These are phyloP conservation scores for Solanum bulbocastanum DNA, from an alignment of 257 asterid species.

Conservation along the genomic window DNA sequence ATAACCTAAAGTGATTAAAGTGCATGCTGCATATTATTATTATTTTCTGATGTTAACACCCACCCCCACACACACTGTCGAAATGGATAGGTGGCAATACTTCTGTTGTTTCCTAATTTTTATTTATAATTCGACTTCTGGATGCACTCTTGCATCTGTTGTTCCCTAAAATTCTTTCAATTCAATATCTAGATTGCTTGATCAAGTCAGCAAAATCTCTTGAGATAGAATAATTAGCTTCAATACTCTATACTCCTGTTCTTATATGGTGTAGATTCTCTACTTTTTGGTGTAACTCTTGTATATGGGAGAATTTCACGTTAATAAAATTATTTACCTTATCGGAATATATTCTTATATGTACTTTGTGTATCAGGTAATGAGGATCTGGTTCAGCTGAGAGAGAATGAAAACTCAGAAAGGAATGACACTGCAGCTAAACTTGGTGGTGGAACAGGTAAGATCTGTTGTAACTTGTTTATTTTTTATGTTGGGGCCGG, in stretches of 20 bases:
- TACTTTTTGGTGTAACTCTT: not conserved
- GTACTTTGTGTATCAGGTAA: constrained; percentile 15
- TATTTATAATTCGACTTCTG: not conserved
- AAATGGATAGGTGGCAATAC: not conserved
- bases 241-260: not conserved
- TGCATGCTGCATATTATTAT: not conserved
- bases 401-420: constrained; percentile 6
- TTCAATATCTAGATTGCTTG: not conserved
- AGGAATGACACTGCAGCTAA: constrained; percentile 21
- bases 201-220: not conserved
- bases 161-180: not conserved
- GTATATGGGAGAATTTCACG: not conserved
- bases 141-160: not conserved
- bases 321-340: not conserved
- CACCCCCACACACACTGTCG: not conserved
- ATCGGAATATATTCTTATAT: not conserved
- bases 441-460: constrained; percentile 18
- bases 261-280: not conserved
- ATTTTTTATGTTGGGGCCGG: not conserved
- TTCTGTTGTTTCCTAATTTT: not conserved
- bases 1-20: not conserved
- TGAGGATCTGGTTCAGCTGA: constrained; percentile 16
- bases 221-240: not conserved
- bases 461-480: not conserved
- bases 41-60: not conserved